These are phyloP conservation scores for Mucor ambiguus DNA, from an alignment of 371 early-diverging fungal genomes.

Conservation along the genomic window DNA sequence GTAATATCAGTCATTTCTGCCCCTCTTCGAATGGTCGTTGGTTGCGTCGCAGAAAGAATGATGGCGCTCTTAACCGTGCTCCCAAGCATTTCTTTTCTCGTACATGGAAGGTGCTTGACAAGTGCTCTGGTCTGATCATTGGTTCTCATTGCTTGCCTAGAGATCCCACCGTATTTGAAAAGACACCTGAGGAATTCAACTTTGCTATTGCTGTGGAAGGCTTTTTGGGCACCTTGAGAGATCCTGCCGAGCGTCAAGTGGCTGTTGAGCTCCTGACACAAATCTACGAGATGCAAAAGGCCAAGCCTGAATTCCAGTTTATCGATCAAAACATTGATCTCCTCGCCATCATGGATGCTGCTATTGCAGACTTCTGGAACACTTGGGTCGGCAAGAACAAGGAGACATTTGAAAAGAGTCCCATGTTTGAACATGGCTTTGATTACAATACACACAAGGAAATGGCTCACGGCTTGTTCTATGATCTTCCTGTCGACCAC, in stretches of 20 bases:
- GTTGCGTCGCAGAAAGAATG: conserved; percentile 79
- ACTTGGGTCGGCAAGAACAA: conserved; percentile 61
- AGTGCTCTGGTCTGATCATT: conserved; percentile 60
- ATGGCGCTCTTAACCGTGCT: conserved; percentile 85
- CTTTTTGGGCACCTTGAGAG: conserved; percentile 67
- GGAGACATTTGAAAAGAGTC: conserved; percentile 25
- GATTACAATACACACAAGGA: conserved; percentile 65
- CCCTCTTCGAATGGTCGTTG: conserved; percentile 73
- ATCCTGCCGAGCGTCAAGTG: conserved; percentile 87
- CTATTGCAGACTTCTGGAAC: conserved; percentile 70
- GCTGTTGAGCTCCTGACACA: conserved; percentile 74
- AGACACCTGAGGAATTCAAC: conserved; percentile 84
- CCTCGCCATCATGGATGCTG: conserved; percentile 64
- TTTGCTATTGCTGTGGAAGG: conserved; percentile 79
- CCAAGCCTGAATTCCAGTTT: conserved; percentile 64
- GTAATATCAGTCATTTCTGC: conserved; percentile 54
- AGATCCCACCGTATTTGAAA: conserved; percentile 85
- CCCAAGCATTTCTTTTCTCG: conserved; percentile 80
- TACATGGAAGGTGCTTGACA: conserved; percentile 73
- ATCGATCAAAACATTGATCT: conserved; percentile 61
- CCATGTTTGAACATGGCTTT: conserved; percentile 32
- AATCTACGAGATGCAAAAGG: conserved; percentile 62
- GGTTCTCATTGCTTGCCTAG: conserved; percentile 63
- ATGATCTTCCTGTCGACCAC: conserved; percentile 76
- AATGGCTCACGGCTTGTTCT: conserved; percentile 74